phyloP scores from a whole-genome alignment of 805 yeast genomes.

The Candida ipomoeae region DNA sequence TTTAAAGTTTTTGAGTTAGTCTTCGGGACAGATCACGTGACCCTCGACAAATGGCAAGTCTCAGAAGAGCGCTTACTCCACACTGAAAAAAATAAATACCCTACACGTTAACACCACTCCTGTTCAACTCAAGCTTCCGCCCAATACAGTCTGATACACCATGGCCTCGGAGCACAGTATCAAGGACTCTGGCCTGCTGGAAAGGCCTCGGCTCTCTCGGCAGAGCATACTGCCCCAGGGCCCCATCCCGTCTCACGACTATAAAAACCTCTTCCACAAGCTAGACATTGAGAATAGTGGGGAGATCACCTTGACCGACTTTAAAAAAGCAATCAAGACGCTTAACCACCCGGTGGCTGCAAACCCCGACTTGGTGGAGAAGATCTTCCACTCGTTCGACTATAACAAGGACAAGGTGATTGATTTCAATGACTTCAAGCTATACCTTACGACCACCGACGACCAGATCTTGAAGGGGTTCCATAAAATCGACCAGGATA shows the following conservation, averaged over 20 bases:
- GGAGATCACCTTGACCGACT: slow-evolving; percentile 45
- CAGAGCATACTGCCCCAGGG: not conserved
- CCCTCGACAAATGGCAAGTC: slow-evolving; percentile 4
- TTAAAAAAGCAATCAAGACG: slow-evolving; percentile 41
- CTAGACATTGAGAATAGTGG: slow-evolving; percentile 43
- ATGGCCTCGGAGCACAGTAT: slow-evolving; percentile 1
- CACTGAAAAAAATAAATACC: not conserved
- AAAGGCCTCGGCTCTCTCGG: not conserved
- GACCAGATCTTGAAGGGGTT: slow-evolving; percentile 68
- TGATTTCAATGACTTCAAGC: slow-evolving; percentile 63
- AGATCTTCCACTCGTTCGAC: slow-evolving; percentile 58
- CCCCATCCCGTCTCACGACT: slow-evolving; percentile 20
- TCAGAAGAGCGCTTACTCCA: slow-evolving; percentile 6
- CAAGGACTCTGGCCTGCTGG: slow-evolving; percentile 1
- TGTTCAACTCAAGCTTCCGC: no score
- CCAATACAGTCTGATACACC: not conserved
- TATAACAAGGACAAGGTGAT: slow-evolving; percentile 51
- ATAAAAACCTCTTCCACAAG: slow-evolving; percentile 30
- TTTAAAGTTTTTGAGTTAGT: no score
- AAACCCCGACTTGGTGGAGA: slow-evolving; percentile 53
- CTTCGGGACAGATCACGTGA: not conserved
- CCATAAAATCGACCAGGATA: slow-evolving; percentile 59
- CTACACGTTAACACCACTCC: not conserved
- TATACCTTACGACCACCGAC: slow-evolving; percentile 65
- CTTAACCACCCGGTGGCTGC: slow-evolving; percentile 63